These are phyloP conservation scores for Suillus placidus DNA, from an alignment of 768 basidiomycete genomes.

Conservation along the genomic window DNA sequence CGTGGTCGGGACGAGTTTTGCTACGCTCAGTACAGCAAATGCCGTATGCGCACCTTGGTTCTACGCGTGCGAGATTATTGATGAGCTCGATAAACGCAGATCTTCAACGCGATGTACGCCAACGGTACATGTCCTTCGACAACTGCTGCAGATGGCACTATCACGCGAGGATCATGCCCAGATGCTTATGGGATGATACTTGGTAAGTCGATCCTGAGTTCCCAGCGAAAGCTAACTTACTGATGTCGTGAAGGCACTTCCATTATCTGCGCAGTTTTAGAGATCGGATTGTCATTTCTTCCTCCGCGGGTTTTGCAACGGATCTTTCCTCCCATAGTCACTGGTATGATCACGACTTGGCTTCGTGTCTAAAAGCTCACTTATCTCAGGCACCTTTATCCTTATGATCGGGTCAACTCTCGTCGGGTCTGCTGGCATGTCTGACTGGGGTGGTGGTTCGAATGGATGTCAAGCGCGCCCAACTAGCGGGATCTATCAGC, in stretches of 20 bases:
- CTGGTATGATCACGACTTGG: conserved; percentile 42
- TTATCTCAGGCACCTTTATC: conserved; percentile 64
- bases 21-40: conserved; percentile 74
- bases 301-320: conserved; percentile 61
- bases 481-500: conserved; percentile 61
- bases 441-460: conserved; percentile 85
- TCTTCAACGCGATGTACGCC: conserved; percentile 76
- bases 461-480: conserved; percentile 70
- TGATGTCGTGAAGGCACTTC: conserved; percentile 57
- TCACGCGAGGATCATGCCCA: conserved; percentile 65
- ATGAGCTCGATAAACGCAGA: conserved; percentile 37
- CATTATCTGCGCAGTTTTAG: conserved; percentile 75
- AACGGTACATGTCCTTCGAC: conserved; percentile 76
- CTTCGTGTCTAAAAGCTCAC: neutral
- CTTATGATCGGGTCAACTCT: conserved; percentile 80
- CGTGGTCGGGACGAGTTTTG: conserved; percentile 82
- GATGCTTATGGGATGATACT: conserved; percentile 82
- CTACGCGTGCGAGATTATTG: neutral
- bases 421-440: conserved; percentile 71
- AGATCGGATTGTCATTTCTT: conserved; percentile 80
- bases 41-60: conserved; percentile 44
- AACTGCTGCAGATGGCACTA: conserved; percentile 57
- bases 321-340: conserved; percentile 81
- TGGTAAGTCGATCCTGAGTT: conserved; percentile 41
- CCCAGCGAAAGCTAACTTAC: neutral